Evolutionary conservation across 306 rosid species (phyloP), one percentile per base, ranked within the genome.

Genomic region (Calophaca sinica): DNA sequence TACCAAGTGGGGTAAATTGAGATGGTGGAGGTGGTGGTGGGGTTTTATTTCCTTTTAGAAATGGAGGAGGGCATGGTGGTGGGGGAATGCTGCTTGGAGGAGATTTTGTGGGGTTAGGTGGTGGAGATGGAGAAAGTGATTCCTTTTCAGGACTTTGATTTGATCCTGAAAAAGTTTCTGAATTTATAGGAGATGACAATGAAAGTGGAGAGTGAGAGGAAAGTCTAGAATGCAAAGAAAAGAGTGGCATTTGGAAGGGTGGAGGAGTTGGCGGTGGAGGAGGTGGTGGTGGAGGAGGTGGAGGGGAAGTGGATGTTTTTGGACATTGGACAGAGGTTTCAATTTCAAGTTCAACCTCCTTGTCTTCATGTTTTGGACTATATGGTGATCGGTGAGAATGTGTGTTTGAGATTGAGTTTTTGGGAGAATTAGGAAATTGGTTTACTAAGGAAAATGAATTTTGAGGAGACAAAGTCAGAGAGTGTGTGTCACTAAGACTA

Each of bases 11-110:
- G 28, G 89, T 75, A 51, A 86, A 76, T 58, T 81, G 91, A 73
- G 87, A 84, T 11, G 98, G 92, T 11, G 93, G 96, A 74, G 97
- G 99, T 44, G 96, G 92, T 20, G 92, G 96, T 5, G 26, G 26
- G 26, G 90, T 80, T 80, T 87, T 79, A 41, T 63, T 77, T 14
- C 78, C 65, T 61, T 78, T 89, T 5, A 35, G 62, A 80, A 82
- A 73, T 49, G 96, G 92, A 66, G 99, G 98, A 1, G 97, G 97
- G 48, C 89, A 80, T 20, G 97, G 97, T 53, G 98, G 96, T 48
- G 93, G 86, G 46, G 99, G 97, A 80, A 89, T 78, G 38, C 28
- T 81, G 32, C 33, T 32, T 42, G 88, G 57, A 54, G 87, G 79
- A 62, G 85, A 65, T 63, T 75, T 68, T 67, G 92, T 32, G 7